phyloP scores from a whole-genome alignment of 257 asterid species.

The Solanum infundibuliforme region DNA sequence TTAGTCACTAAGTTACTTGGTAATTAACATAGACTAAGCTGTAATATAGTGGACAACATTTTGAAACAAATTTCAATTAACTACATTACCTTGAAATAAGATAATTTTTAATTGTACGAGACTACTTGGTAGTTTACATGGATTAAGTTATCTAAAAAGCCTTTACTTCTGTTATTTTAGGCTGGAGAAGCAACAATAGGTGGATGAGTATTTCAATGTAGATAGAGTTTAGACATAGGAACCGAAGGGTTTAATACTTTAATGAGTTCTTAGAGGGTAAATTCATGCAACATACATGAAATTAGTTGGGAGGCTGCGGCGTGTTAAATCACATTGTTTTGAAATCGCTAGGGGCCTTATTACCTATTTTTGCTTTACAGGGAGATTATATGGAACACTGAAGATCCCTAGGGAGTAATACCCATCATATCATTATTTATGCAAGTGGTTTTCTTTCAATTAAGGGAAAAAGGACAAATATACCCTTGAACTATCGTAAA shows the following conservation, averaged over 20 bases:
- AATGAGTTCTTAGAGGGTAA: neutral
- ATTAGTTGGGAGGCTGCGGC: neutral
- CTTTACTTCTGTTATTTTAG: neutral
- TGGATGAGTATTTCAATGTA: neutral
- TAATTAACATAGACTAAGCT: neutral
- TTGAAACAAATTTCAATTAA: neutral
- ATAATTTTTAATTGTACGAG: neutral
- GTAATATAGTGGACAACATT: neutral
- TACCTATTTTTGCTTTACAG: neutral
- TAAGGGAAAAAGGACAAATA: too few relatives aligned
- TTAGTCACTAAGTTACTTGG: neutral
- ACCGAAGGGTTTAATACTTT: neutral
- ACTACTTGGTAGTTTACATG: neutral
- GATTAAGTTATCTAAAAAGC: neutral
- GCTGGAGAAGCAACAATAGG: neutral
- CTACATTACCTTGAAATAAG: neutral
- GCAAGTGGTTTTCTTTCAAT: neutral
- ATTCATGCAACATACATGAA: neutral
- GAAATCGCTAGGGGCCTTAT: neutral
- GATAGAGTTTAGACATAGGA: neutral
- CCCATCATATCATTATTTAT: neutral
- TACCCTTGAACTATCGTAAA: too few relatives aligned
- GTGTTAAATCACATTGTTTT: neutral
- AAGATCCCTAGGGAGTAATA: neutral
- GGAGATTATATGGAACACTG: neutral